Evolutionary conservation across 2,329 filamentous ascomycete species (phyloP).

Genomic region (Epichloe bromicola): DNA sequence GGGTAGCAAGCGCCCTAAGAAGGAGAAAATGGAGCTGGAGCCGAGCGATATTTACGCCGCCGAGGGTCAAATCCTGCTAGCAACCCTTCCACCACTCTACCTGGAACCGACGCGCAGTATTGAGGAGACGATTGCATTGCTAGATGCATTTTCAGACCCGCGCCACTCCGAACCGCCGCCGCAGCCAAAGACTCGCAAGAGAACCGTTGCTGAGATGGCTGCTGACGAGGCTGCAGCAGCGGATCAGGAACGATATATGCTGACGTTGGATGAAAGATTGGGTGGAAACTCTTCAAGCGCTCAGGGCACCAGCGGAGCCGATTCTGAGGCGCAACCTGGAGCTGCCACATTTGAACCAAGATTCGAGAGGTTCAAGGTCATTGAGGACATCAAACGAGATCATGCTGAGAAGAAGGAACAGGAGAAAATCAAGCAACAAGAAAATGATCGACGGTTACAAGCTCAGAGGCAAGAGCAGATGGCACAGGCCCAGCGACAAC

Average conservation of each 20-base stretch:
- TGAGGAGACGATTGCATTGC: constrained; percentile 55
- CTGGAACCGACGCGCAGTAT: constrained; percentile 61
- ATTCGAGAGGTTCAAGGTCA: constrained; percentile 84
- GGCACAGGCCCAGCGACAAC: constrained; percentile 31
- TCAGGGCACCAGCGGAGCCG: constrained; percentile 44
- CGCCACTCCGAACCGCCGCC: constrained; percentile 67
- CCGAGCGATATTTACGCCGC: constrained; percentile 58
- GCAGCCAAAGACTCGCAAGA: constrained; percentile 77
- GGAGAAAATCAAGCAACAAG: constrained; percentile 56
- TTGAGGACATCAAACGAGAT: constrained; percentile 70
- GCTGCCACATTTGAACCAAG: constrained; percentile 66
- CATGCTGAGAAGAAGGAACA: constrained; percentile 65
- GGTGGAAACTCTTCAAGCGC: constrained; percentile 45
- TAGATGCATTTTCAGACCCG: constrained; percentile 62
- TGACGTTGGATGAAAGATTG: constrained; percentile 76
- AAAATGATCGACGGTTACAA: constrained; percentile 42
- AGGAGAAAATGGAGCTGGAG: constrained; percentile 63
- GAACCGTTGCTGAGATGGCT: constrained; percentile 86
- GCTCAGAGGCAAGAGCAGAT: constrained; percentile 29
- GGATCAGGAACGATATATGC: constrained; percentile 83
- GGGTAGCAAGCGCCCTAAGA: constrained; percentile 58
- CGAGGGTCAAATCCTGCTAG: constrained; percentile 62
- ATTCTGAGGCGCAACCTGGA: constrained; percentile 60
- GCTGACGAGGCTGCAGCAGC: constrained; percentile 88
- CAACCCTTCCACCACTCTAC: constrained; percentile 61